Evolutionary conservation across 805 yeast genomes (phyloP).

Genomic region (Komagataella pastoris): DNA sequence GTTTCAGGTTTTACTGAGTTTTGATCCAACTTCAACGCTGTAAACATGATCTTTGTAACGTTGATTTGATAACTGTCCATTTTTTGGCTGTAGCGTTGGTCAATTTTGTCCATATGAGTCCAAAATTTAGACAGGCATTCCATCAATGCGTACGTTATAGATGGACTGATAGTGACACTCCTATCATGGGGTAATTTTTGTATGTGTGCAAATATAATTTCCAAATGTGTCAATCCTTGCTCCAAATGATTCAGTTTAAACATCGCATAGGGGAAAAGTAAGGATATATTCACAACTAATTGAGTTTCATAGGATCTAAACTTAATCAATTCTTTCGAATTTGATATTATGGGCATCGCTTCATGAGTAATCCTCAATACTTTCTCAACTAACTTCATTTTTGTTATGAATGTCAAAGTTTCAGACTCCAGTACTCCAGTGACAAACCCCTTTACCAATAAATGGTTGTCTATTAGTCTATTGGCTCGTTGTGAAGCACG

Average conservation of each 20-base stretch:
- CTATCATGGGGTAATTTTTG: neutral
- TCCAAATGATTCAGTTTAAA: neutral
- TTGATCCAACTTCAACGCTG: neutral
- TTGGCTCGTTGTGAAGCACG: neutral
- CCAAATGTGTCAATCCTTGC: neutral
- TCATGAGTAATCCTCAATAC: neutral
- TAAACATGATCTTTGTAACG: neutral
- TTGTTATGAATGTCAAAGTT: neutral
- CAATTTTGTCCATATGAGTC: neutral
- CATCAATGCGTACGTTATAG: neutral
- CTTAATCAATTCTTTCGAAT: neutral
- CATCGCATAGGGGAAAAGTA: neutral
- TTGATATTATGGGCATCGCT: neutral
- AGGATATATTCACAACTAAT: neutral
- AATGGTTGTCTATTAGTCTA: neutral
- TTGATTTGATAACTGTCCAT: neutral
- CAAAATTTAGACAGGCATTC: neutral
- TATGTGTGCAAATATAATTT: neutral
- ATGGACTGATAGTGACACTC: neutral
- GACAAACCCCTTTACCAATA: neutral
- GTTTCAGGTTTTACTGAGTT: neutral
- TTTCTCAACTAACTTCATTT: neutral
- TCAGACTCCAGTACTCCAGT: neutral
- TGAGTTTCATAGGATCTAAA: neutral
- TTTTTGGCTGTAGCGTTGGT: neutral